Evolutionary conservation across 192 early-diverging fungal species (phyloP), one percentile per base, ranked within the genome.

Genomic region (Martensiomyces pterosporus): DNA sequence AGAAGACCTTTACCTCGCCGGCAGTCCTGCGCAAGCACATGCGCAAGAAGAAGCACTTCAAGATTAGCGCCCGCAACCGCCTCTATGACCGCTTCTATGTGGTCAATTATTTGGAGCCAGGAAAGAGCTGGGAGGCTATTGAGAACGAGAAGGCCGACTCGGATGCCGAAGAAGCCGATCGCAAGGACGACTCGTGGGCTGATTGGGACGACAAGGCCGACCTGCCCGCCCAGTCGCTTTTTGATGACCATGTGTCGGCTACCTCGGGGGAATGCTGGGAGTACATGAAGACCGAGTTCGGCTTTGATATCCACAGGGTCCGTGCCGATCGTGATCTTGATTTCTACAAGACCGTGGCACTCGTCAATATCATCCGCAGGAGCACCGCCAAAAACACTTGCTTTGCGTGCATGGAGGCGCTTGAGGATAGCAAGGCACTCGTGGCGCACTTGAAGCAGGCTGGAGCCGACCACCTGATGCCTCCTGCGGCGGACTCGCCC

Each of bases 41-140:
- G 93, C 86, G 93, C 57, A 97, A 97, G 72, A 97, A 94, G 84
- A 94, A 91, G 76, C 93, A 97, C 67, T 96, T 96, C 65, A 88
- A 91, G 67, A 90, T 97, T 64, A 88, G 85, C 49, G 80, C 92
- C 17, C 83, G 83, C 23, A 97, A 97, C 74, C 81, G 80, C 37
- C 76, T 86, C 29, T 97, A 97, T 36, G 93, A 97, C 61, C 85
- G 87, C 16, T 97, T 93, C 71, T 97, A 94, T 57, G 84, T 97
- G 17, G 83, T 93, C 52, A 97, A 97, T 53, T 94, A 93, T 50
- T 52, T 90, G 24, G 88, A 92, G 61, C 89, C 91, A 0, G 89
- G 89, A 13, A 90, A 87, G 60, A 90, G 89, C 79, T 92, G 91
- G 90, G 91, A 94, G 66, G 81, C 76, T 6, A 82, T 84, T 51